Percentiles rank a stretch among this genome's conserved stretches.
These are phyloP conservation scores for Violaceomyces palustris DNA, from an alignment of 1,284 basidiomycete species.

Conservation along the genomic window DNA sequence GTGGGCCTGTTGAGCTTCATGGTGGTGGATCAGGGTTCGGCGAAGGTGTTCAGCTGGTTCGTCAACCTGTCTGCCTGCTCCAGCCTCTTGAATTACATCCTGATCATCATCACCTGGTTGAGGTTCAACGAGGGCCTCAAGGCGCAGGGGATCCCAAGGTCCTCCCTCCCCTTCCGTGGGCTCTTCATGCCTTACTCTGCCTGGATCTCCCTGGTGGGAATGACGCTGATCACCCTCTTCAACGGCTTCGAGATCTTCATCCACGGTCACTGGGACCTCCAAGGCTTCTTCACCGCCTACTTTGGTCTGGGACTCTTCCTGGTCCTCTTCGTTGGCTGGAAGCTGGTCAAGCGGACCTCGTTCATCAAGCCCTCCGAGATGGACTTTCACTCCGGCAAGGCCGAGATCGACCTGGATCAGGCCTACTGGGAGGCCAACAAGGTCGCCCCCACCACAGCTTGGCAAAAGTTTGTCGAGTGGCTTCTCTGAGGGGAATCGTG, in stretches of 20 bases:
- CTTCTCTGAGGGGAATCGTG: too few relatives aligned
- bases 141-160: conserved; percentile 18
- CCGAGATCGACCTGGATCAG: too few relatives aligned
- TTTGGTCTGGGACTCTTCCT: conserved; percentile 43
- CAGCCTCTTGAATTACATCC: conserved; percentile 59
- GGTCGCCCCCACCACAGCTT: too few relatives aligned
- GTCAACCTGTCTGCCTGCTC: conserved; percentile 21
- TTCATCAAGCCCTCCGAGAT: conserved; percentile 31
- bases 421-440: too few relatives aligned
- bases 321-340: conserved; percentile 36
- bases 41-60: conserved; percentile 50
- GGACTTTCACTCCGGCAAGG: too few relatives aligned
- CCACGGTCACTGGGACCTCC: too few relatives aligned
- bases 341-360: conserved; percentile 31
- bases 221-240: conserved; percentile 66
- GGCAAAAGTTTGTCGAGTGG: too few relatives aligned
- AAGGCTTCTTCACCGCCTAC: conserved; percentile 58
- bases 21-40: conserved; percentile 60
- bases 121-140: conserved; percentile 45
- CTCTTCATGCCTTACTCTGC: conserved; percentile 50
- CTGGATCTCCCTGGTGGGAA: conserved; percentile 62
- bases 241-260: conserved; percentile 59
- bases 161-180: conserved; percentile 1
- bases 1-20: conserved; percentile 67
- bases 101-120: conserved; percentile 71